Percentiles rank a stretch among this genome's conserved stretches.
These are phyloP conservation scores for Pseudogymnoascus sp. DNA, from an alignment of 2,329 filamentous ascomycete genomes.

Conservation along the genomic window DNA sequence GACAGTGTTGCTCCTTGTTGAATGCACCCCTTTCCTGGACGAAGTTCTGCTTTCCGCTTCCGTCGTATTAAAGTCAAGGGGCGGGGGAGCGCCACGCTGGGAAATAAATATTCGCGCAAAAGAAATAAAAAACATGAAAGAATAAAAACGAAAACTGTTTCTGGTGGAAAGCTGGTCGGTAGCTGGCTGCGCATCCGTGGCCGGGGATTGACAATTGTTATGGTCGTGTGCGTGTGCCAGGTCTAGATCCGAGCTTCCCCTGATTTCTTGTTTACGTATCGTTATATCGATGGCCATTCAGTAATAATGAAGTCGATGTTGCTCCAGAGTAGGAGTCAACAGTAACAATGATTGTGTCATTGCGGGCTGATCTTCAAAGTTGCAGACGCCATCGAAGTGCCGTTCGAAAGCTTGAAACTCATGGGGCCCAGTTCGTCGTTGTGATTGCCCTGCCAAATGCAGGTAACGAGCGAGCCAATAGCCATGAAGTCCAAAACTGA, in stretches of 20 bases:
- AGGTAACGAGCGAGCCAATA: constrained; percentile 20
- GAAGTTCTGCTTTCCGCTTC: background rate
- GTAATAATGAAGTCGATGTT: constrained; percentile 9
- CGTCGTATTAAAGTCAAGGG: constrained; percentile 1
- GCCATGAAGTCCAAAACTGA: constrained; percentile 29
- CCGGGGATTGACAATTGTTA: background rate
- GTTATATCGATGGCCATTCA: constrained; percentile 1
- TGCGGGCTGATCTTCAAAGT: background rate
- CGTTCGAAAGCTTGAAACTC: constrained; percentile 30
- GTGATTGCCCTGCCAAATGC: background rate
- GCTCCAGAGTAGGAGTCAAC: background rate
- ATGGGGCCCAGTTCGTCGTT: constrained; percentile 22
- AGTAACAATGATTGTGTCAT: constrained; percentile 7
- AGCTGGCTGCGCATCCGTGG: background rate
- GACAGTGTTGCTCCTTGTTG: background rate
- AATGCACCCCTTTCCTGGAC: background rate
- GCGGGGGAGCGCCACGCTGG: background rate
- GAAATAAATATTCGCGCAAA: background rate
- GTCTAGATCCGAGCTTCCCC: background rate
- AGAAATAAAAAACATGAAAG: background rate
- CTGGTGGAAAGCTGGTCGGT: constrained; percentile 1
- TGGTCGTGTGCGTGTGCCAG: background rate
- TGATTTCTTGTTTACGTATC: background rate
- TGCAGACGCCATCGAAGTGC: constrained; percentile 30
- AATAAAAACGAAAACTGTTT: constrained; percentile 5